A percentile compares a stretch with the other conserved stretches of the same genome.
These are phyloP conservation scores for Epichloe coenophiala DNA, from an alignment of 2,329 filamentous ascomycete species.

Conservation along the genomic window DNA sequence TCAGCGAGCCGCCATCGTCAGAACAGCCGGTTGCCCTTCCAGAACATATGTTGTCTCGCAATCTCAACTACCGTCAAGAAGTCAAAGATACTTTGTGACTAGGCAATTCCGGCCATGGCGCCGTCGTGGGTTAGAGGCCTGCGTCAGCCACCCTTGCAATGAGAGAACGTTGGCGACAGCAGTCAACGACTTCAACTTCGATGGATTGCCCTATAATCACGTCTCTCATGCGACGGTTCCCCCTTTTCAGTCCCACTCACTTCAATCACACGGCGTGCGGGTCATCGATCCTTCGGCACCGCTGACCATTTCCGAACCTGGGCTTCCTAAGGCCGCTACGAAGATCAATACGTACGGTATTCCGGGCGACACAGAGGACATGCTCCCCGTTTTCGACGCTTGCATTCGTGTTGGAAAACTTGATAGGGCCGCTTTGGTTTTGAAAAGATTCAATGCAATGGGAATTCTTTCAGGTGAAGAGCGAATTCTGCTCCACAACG, in stretches of 20 bases:
- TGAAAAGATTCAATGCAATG: slow-evolving; percentile 47
- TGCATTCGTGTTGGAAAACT: slow-evolving; percentile 72
- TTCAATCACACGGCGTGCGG: slow-evolving; percentile 24
- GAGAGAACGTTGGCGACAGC: slow-evolving; percentile 27
- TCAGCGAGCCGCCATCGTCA: slow-evolving; percentile 9
- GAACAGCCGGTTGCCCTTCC: slow-evolving; percentile 9
- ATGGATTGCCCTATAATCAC: slow-evolving; percentile 13
- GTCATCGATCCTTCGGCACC: slow-evolving; percentile 30
- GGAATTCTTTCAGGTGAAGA: slow-evolving; percentile 41
- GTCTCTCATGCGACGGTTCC: slow-evolving; percentile 14
- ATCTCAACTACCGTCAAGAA: slow-evolving; percentile 6
- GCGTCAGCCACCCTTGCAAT: slow-evolving; percentile 8
- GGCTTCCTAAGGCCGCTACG: slow-evolving; percentile 12
- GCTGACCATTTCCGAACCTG: slow-evolving; percentile 28
- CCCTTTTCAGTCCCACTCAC: slow-evolving; percentile 14
- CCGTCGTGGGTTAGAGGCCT: slow-evolving; percentile 13
- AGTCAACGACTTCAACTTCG: slow-evolving; percentile 24
- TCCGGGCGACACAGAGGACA: slow-evolving; percentile 54
- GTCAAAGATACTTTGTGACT: slow-evolving; percentile 16
- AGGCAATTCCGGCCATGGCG: slow-evolving; percentile 16
- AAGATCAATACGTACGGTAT: slow-evolving; percentile 32
- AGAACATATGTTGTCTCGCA: slow-evolving; percentile 8
- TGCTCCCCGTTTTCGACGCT: slow-evolving; percentile 67
- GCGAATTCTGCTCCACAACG: slow-evolving; percentile 57
- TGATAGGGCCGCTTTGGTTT: slow-evolving; percentile 60